These are phyloP conservation scores for Trametes coccinea DNA, from an alignment of 768 basidiomycete species.

Conservation along the genomic window DNA sequence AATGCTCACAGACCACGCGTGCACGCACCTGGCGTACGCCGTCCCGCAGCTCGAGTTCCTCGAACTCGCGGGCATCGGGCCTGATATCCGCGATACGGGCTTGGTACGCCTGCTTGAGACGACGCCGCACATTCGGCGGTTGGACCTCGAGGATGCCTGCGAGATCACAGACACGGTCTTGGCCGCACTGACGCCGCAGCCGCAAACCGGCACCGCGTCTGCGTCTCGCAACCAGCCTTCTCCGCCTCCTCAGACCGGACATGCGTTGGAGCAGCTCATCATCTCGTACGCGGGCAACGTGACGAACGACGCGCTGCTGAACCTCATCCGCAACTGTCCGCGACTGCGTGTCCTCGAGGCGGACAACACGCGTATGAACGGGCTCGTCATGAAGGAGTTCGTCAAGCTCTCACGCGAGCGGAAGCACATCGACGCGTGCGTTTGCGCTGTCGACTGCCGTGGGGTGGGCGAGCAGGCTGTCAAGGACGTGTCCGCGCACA, in stretches of 20 bases:
- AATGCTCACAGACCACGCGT: constrained; percentile 72
- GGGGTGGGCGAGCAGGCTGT: constrained; percentile 60
- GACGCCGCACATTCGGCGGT: constrained; percentile 65
- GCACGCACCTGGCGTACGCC: constrained; percentile 67
- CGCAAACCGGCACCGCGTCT: constrained; percentile 21
- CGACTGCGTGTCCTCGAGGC: constrained; percentile 69
- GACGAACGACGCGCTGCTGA: constrained; percentile 60
- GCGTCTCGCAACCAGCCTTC: constrained; percentile 23
- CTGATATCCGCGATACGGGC: constrained; percentile 70
- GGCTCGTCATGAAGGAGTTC: constrained; percentile 64
- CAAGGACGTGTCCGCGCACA: constrained; percentile 57
- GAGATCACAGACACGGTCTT: constrained; percentile 77
- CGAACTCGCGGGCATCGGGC: constrained; percentile 76
- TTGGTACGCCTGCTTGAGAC: constrained; percentile 68
- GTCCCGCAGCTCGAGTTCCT: constrained; percentile 75
- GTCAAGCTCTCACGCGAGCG: constrained; percentile 55
- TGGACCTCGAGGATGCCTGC: constrained; percentile 86
- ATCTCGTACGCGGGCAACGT: constrained; percentile 69
- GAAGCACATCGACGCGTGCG: constrained; percentile 47
- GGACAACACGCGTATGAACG: constrained; percentile 76
- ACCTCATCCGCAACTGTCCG: constrained; percentile 64
- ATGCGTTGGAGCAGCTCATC: constrained; percentile 68
- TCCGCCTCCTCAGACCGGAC: constrained; percentile 50
- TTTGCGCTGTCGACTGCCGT: constrained; percentile 78
- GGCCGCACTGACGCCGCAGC: constrained; percentile 55